phyloP scores from a whole-genome alignment of 1,284 basidiomycete species.

The Wallemia ichthyophaga region DNA sequence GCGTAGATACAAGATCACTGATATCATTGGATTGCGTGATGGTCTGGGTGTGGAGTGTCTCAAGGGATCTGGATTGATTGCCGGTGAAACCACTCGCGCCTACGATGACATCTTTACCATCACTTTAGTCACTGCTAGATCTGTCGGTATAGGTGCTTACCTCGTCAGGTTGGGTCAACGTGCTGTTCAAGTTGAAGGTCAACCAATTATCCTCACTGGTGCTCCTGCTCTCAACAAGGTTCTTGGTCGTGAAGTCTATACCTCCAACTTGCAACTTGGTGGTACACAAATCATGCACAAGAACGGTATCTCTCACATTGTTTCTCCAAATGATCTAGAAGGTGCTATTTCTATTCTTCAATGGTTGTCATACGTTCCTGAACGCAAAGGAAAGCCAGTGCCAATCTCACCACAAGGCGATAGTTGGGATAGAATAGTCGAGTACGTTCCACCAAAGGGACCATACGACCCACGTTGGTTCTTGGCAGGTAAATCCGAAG shows the following conservation, averaged over 20 bases:
- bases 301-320: conserved; percentile 93
- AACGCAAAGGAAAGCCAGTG: conserved; percentile 39
- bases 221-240: conserved; percentile 96
- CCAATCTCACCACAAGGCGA: conserved; percentile 42
- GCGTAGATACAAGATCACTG: conserved; percentile 70
- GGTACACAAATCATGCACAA: conserved; percentile 99
- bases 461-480: conserved; percentile 95
- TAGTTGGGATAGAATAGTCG: conserved; percentile 74
- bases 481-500: conserved; percentile 72
- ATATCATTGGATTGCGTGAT: conserved; percentile 82
- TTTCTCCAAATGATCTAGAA: conserved; percentile 75
- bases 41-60: conserved; percentile 96
- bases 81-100: conserved; percentile 89
- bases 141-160: conserved; percentile 97
- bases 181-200: conserved; percentile 93
- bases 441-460: conserved; percentile 68
- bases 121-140: conserved; percentile 90
- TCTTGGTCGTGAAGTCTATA: conserved; percentile 93
- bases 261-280: conserved; percentile 91
- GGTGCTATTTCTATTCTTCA: conserved; percentile 73
- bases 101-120: conserved; percentile 99
- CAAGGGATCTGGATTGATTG: conserved; percentile 87
- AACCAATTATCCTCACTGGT: conserved; percentile 96
- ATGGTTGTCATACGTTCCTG: conserved; percentile 84
- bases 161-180: conserved; percentile 92